These are phyloP conservation scores for Acanthamoeba healyi DNA, from an alignment of 208 protist genomes.

Conservation along the genomic window DNA sequence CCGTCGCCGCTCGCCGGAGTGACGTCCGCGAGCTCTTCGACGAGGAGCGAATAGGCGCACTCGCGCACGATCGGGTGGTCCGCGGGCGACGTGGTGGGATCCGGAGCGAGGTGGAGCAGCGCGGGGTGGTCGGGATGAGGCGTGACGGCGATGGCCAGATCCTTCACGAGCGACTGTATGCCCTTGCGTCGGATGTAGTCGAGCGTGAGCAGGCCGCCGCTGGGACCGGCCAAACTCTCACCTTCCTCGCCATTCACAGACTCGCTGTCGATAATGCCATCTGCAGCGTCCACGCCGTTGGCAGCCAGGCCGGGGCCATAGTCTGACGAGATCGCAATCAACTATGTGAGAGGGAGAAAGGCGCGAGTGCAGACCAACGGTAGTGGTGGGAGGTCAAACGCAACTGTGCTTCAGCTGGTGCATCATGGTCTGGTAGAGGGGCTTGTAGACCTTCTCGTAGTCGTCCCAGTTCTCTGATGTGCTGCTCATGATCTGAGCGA, in stretches of 20 bases:
- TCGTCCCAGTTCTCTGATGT: constrained; percentile 34
- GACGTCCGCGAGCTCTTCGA: neutral
- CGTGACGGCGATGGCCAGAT: constrained; percentile 27
- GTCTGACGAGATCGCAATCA: neutral
- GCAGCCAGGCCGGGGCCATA: neutral
- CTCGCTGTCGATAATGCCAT: neutral
- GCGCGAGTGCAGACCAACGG: no score
- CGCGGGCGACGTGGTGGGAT: constrained; percentile 24
- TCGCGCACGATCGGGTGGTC: constrained; percentile 50
- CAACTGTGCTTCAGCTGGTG: constrained; percentile 42
- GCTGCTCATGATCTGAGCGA: constrained; percentile 4
- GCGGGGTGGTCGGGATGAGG: neutral
- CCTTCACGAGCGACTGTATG: neutral
- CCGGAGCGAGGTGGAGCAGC: neutral
- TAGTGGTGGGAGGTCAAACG: neutral
- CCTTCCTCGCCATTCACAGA: neutral
- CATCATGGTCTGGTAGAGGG: constrained; percentile 61
- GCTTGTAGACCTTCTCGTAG: constrained; percentile 36
- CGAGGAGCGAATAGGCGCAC: constrained; percentile 24
- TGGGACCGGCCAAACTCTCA: neutral
- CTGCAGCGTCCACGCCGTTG: no score
- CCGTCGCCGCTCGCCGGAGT: no score
- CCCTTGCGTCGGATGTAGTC: neutral
- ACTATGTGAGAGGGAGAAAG: no score
- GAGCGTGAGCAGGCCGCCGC: constrained; percentile 8